Conservation (phyloP, 2,329 filamentous ascomycete genomes). For the Colletotrichum chrysophilum region DNA sequence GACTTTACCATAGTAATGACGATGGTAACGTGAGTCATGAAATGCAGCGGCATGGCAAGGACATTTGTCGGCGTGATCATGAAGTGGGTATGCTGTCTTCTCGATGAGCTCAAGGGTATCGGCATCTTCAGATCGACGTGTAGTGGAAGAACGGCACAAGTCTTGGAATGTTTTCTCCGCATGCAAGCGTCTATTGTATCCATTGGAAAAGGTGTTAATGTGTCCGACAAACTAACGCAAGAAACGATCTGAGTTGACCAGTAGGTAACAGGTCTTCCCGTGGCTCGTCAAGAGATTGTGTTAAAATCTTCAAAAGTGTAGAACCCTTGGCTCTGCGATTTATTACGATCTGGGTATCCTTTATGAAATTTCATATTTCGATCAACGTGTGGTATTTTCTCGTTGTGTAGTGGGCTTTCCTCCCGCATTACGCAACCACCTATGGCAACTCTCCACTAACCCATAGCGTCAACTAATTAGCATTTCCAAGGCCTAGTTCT, state of each 20-base stretch:
- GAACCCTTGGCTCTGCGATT: no score
- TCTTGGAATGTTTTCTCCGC: background rate
- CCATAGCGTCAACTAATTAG: fast-evolving
- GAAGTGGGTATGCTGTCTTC: background rate
- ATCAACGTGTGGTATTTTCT: no score
- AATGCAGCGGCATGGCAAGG: background rate
- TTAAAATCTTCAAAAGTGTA: no score
- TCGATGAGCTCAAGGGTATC: background rate
- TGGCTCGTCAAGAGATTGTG: background rate
- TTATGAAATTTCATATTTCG: no score
- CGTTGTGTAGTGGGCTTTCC: fast-evolving
- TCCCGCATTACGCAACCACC: background rate
- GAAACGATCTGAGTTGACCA: no score
- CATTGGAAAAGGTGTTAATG: background rate
- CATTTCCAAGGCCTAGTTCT: no score
- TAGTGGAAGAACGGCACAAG: background rate
- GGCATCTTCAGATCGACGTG: background rate
- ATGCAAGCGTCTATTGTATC: fast-evolving
- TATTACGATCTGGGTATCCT: no score
- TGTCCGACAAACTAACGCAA: background rate
- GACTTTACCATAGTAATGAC: background rate
- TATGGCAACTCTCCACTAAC: background rate
- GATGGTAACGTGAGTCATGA: background rate
- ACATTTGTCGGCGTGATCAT: background rate
- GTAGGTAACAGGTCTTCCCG: background rate